Conservation (phyloP, 345 rosid species). For the Eutrema yunnanense region DNA sequence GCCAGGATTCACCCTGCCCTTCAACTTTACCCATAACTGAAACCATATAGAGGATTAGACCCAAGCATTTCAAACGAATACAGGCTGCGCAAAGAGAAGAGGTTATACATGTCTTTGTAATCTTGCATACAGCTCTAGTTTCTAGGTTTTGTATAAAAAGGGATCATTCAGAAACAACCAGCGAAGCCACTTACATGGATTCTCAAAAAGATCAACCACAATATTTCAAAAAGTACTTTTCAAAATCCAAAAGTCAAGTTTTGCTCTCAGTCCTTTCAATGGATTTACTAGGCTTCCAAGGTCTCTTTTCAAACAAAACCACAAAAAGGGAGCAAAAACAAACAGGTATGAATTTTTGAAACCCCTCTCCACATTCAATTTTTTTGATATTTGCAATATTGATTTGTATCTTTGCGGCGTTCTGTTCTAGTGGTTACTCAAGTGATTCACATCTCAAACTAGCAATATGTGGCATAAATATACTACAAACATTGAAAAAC, state of each 20-base stretch:
- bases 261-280: not conserved
- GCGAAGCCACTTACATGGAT: not conserved
- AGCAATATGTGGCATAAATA: not conserved
- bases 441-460: not conserved
- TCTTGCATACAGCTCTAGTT: not conserved
- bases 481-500: not conserved
- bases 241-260: conserved; percentile 1
- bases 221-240: not conserved
- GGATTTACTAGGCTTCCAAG: not conserved
- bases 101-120: not conserved
- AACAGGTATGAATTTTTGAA: not conserved
- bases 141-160: not conserved
- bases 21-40: conserved; percentile 95
- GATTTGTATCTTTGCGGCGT: no score
- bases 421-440: not conserved
- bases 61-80: not conserved
- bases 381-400: no score
- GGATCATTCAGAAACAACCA: not conserved
- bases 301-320: not conserved
- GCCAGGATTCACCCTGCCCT: conserved; percentile 99
- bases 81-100: not conserved
- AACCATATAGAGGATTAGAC: conserved; percentile 16
- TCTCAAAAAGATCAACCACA: not conserved
- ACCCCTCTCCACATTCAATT: not conserved
- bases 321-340: not conserved